Base-by-base conservation (phyloP, 2,329 filamentous ascomycete species). In the Ophiostoma himal-ulmi region DNA sequence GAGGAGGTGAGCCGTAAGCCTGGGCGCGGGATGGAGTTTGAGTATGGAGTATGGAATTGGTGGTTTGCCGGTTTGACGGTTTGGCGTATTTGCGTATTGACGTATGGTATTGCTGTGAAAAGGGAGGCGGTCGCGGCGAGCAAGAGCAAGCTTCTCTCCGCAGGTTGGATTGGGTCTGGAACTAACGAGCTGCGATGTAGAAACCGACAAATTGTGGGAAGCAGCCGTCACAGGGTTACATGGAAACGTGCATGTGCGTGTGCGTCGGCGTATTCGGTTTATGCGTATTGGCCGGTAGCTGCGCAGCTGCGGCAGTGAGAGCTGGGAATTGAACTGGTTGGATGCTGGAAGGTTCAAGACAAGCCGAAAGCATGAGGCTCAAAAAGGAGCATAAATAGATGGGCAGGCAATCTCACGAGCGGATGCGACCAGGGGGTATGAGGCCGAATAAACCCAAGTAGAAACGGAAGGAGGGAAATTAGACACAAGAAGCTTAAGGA, bases 221-320 rank as follows among this genome's bases (percentile, higher is more conserved):
- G 20, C 36, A 22, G 62, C 34, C 62, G 62, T 39, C 62, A 65
- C 62, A 39, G 36, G 62, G 62, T 65, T 65, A 65, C 62, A 65
- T 65, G 36, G 62, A 22, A 36, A 22, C 34, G 36, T 65, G 62
- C 62, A 65, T 65, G 62, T 65, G 62, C 62, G 62, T 65, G 62
- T 65, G 62, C 62, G 62, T 65, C 34, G 62, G 62, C 62, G 62
- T 65, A 65, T 41, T 65, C 62, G 62, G 62, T 20, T 39, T 41
- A n/a, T 7, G 34, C 36, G 36, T 39, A 39, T n/a, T 39, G 36
- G 62, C 62, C 62, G 62, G 36, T 20, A 62, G 57, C 57, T 62
- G 26, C 14, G 54, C 11, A 22, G n/a, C 26, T 60, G 22, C 1
- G 10, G 26, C 8, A 62, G 26, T 30, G 57, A 11, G 26, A 34